Percentiles rank a stretch among this genome's conserved stretches.
Conservation (phyloP, 768 basidiomycete species). For the Cubamyces lactineus region DNA sequence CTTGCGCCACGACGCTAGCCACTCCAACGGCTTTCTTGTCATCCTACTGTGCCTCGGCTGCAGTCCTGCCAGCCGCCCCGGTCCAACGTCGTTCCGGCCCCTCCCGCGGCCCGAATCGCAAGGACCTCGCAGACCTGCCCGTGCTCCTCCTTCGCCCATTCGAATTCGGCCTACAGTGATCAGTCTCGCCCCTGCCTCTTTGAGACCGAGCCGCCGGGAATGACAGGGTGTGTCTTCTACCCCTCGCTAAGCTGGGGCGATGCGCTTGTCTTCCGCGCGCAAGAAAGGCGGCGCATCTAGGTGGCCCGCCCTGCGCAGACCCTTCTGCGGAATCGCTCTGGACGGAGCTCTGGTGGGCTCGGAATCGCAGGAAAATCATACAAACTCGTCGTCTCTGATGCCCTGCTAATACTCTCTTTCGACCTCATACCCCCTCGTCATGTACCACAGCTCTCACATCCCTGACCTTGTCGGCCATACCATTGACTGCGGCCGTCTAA, state of each 20-base stretch:
- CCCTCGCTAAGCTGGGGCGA: conserved; percentile 9
- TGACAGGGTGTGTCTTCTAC: conserved; percentile 1
- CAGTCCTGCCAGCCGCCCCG: conserved; percentile 4
- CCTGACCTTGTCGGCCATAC: conserved; percentile 29
- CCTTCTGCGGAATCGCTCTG: neutral
- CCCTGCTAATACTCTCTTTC: neutral
- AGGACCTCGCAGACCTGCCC: neutral
- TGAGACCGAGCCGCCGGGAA: conserved; percentile 4
- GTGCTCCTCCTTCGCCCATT: neutral
- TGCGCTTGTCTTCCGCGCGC: conserved; percentile 8
- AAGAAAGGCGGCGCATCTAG: neutral
- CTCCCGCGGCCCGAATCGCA: conserved; percentile 8
- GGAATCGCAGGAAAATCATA: conserved; percentile 4
- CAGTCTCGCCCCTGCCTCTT: neutral
- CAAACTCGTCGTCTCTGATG: neutral
- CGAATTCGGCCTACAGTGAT: neutral
- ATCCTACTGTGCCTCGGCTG: neutral
- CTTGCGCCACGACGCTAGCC: neutral
- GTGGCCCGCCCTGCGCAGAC: conserved; percentile 1
- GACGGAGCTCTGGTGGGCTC: neutral
- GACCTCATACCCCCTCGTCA: neutral
- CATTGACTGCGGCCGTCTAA: conserved; percentile 31
- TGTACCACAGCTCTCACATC: conserved; percentile 16
- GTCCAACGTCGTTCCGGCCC: neutral
- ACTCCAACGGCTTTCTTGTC: neutral